Evolutionary conservation across 768 basidiomycete species (phyloP).

Genomic region (Suillus subaureus): DNA sequence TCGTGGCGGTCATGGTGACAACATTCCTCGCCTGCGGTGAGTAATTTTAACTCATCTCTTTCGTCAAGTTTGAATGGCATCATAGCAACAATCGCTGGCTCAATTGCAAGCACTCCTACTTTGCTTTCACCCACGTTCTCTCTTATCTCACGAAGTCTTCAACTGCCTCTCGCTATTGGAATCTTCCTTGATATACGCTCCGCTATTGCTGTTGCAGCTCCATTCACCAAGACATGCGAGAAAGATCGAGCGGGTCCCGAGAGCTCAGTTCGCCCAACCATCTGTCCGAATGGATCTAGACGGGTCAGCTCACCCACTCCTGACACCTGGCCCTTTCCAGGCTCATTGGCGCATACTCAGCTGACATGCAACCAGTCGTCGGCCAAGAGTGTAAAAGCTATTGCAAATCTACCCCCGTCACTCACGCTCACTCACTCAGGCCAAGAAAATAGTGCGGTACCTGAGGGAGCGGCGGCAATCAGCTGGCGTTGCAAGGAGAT

Average conservation of each 20-base stretch:
- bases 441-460: background rate
- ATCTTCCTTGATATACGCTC: slow-evolving; percentile 13
- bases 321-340: slow-evolving; percentile 36
- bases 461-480: background rate
- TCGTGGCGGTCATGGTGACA: slow-evolving; percentile 20
- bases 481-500: slow-evolving; percentile 3
- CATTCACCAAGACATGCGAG: slow-evolving; percentile 11
- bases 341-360: slow-evolving; percentile 24
- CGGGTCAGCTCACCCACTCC: slow-evolving; percentile 33
- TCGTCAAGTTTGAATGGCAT: background rate
- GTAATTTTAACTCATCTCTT: slow-evolving; percentile 8
- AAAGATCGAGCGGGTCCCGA: slow-evolving; percentile 12
- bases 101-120: slow-evolving; percentile 26
- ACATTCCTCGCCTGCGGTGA: slow-evolving; percentile 31
- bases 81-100: slow-evolving; percentile 28
- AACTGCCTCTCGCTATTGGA: slow-evolving; percentile 20
- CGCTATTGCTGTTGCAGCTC: background rate
- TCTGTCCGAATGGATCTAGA: slow-evolving; percentile 10
- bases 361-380: background rate
- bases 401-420: slow-evolving; percentile 10
- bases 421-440: slow-evolving; percentile 5
- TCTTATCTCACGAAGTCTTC: slow-evolving; percentile 22
- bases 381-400: background rate
- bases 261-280: background rate
- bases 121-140: slow-evolving; percentile 28